A percentile compares a stretch with the other conserved stretches of the same genome.
Conservation (phyloP, 2,329 filamentous ascomycete species). For the Colletotrichum tofieldiae region DNA sequence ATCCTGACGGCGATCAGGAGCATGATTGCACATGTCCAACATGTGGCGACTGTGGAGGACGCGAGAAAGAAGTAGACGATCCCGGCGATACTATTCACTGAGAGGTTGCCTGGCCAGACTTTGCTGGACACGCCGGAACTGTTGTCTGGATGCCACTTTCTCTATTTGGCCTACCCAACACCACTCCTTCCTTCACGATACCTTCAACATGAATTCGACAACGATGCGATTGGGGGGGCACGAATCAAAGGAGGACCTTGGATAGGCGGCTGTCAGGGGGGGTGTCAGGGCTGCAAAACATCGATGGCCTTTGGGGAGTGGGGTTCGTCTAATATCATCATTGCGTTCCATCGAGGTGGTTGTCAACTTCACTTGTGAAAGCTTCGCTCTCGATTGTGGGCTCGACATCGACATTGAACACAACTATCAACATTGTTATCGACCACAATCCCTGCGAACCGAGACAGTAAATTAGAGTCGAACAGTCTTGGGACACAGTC, state of each 20-base stretch:
- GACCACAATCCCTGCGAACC: neutral
- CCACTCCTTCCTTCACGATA: neutral
- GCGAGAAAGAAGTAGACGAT: conserved; percentile 22
- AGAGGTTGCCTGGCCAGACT: neutral
- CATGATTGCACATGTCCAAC: conserved; percentile 17
- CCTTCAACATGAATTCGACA: neutral
- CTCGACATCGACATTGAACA: neutral
- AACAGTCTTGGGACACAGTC: neutral
- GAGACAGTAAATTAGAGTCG: neutral
- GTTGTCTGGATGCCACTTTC: neutral
- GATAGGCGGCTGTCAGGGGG: neutral
- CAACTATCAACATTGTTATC: neutral
- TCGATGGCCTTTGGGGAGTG: neutral
- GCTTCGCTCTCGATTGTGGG: neutral
- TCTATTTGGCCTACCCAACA: neutral
- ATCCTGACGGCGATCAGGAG: conserved; percentile 36
- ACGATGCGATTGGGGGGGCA: neutral
- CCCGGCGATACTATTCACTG: conserved; percentile 30
- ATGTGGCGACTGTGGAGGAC: conserved; percentile 23
- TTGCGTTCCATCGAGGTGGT: neutral
- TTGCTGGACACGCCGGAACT: conserved; percentile 1
- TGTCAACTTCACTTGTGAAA: no score
- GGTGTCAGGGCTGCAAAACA: no score
- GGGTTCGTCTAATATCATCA: neutral
- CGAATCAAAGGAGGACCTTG: neutral